Evolutionary conservation across 2,329 filamentous ascomycete genomes (phyloP), one percentile per base, ranked within the genome.

Genomic region (Colletotrichum melonis): DNA sequence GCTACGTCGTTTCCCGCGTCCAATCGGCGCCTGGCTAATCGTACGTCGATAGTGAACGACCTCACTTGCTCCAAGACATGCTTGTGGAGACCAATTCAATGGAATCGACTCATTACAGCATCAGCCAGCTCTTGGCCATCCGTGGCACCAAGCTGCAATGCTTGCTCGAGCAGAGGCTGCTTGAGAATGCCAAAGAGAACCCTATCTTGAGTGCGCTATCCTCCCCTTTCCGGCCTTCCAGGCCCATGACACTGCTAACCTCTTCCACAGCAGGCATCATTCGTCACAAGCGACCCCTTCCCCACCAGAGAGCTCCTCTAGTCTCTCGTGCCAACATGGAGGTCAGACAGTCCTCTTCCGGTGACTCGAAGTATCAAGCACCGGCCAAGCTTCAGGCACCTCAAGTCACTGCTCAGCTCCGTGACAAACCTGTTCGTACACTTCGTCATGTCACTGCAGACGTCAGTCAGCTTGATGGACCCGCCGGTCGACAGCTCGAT

Each of bases 401-500:
- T 52, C 58, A 35, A 38, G 26, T 8, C n/a, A 12, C n/a, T 19
- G n/a, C 38, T 52, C 65, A 28, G 19, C 52, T 63, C 28, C 58
- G 46, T 7, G 56, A 62, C 16, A 56, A 49, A 28, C 4, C 46
- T 22, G 30, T 57, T 59, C 58, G 24, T 7, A 22, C 26, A 11
- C n/a, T 62, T 64, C 52, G 32, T 32, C 49, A 67, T 19, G 22
- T n/a, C 32, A 49, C 24, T 8, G 54, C n/a, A 46, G 69, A 46
- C 12, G 58, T 60, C 54, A 63, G 35, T 5, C 69, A 73, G 42
- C 70, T 70, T 11, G 70, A 73, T 42, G 66, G 66, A 46, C 52
- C 64, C 16, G 54, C 38, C 5, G 66, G 78, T 46, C 80, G 76
- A 30, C 83, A 82, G 63, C 78, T 82, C 16, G 83, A 85, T 65